A percentile compares a stretch with the other conserved stretches of the same genome.
These are phyloP conservation scores for Hondaea fermentalgiana DNA, from an alignment of 108 stramenopile genomes.

Conservation along the genomic window DNA sequence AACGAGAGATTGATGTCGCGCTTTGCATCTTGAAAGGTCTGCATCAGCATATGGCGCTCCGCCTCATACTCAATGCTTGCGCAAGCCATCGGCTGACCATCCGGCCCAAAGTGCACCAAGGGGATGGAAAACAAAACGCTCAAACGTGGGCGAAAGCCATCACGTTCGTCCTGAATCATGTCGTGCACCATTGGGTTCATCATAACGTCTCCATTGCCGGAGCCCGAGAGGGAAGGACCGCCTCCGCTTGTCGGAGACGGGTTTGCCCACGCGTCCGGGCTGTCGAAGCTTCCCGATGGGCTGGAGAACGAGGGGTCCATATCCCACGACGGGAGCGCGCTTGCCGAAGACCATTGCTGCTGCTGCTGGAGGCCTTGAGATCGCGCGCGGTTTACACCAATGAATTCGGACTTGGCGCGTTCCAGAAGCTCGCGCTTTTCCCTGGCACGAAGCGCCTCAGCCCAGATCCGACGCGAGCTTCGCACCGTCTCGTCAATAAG, in stretches of 20 bases:
- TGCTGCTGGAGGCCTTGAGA: neutral
- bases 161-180: neutral
- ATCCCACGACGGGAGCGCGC: neutral
- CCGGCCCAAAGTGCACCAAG: neutral
- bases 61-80: neutral
- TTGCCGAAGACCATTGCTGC: neutral
- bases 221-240: neutral
- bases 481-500: neutral
- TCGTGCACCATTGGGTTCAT: neutral
- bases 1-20: neutral
- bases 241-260: neutral
- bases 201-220: neutral
- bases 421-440: neutral
- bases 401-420: neutral
- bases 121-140: neutral
- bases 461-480: neutral
- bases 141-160: neutral
- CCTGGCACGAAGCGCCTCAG: neutral
- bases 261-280: no score
- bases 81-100: neutral
- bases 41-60: neutral
- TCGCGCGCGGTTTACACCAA: neutral
- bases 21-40: neutral
- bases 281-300: neutral
- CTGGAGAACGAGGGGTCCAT: neutral